Conservation (phyloP, 371 early-diverging fungal genomes). For the Mortierella sp. region DNA sequence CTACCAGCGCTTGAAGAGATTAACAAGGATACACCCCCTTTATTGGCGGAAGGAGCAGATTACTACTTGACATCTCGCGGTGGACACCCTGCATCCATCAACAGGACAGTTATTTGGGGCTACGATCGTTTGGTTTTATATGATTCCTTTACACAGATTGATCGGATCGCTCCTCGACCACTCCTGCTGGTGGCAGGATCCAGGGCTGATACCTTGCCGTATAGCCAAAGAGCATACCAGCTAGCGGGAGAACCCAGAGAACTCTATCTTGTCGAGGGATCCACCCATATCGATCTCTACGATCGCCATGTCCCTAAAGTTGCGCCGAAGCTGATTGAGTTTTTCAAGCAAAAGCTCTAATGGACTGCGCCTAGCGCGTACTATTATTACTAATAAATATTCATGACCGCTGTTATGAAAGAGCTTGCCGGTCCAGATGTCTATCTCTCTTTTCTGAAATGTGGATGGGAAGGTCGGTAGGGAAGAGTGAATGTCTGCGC, state of each 20-base stretch:
- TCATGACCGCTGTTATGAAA: too few species aligned
- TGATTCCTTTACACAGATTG: constrained; percentile 17
- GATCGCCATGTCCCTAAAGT: constrained; percentile 9
- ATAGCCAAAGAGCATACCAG: constrained; percentile 22
- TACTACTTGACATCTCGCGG: constrained; percentile 49
- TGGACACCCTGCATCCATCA: constrained; percentile 7
- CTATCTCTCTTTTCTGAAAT: too few species aligned
- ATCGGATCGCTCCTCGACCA: constrained; percentile 31
- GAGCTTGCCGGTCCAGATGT: too few species aligned
- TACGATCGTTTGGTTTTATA: constrained; percentile 19
- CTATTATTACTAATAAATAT: too few species aligned
- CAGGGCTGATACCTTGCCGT: constrained; percentile 34
- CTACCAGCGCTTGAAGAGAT: constrained; percentile 11
- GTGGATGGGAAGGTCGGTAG: too few species aligned
- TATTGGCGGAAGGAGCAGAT: constrained; percentile 30
- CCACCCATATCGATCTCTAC: constrained; percentile 45
- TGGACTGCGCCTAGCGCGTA: too few species aligned
- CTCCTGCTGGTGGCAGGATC: constrained; percentile 39
- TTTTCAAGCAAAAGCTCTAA: constrained; percentile 20
- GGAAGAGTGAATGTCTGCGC: too few species aligned
- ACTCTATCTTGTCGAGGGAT: constrained; percentile 18
- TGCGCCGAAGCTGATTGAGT: constrained; percentile 24
- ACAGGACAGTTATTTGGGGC: constrained; percentile 16
- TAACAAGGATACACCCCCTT: constrained; percentile 1
- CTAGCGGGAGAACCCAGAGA: constrained; percentile 38